phyloP scores from a whole-genome alignment of 1,284 basidiomycete genomes.

The Heterobasidion occidentale region DNA sequence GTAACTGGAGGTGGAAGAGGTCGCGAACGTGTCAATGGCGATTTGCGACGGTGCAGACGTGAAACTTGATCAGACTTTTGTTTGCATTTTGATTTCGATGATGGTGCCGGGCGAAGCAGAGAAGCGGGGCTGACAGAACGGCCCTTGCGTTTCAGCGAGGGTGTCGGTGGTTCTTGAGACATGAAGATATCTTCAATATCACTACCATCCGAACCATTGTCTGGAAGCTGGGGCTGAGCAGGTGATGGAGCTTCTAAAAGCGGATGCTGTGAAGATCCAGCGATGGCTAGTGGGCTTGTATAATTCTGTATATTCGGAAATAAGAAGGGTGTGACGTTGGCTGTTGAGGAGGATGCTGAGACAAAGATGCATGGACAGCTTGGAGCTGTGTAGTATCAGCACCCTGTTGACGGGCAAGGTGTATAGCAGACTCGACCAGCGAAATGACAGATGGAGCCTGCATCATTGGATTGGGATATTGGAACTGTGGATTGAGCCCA shows the following conservation, averaged over 20 bases:
- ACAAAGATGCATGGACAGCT: not conserved
- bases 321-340: not conserved
- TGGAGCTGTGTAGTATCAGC: conserved; percentile 4
- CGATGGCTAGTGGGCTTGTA: not conserved
- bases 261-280: not conserved
- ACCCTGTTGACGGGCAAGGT: conserved; percentile 7
- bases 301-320: not conserved
- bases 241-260: not conserved
- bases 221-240: not conserved
- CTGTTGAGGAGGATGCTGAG: not conserved
- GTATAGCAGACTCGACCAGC: conserved; percentile 9
- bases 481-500: not conserved
- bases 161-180: not conserved
- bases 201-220: not conserved
- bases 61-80: not conserved
- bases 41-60: not conserved
- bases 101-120: not conserved
- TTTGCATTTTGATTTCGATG: not conserved
- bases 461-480: not conserved
- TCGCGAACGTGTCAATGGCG: not conserved
- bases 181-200: not conserved
- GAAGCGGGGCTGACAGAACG: not conserved
- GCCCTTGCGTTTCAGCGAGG: not conserved
- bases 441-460: not conserved
- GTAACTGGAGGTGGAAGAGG: not conserved